Conservation (phyloP, 192 early-diverging fungal species). For the Linnemannia schmuckeri region DNA sequence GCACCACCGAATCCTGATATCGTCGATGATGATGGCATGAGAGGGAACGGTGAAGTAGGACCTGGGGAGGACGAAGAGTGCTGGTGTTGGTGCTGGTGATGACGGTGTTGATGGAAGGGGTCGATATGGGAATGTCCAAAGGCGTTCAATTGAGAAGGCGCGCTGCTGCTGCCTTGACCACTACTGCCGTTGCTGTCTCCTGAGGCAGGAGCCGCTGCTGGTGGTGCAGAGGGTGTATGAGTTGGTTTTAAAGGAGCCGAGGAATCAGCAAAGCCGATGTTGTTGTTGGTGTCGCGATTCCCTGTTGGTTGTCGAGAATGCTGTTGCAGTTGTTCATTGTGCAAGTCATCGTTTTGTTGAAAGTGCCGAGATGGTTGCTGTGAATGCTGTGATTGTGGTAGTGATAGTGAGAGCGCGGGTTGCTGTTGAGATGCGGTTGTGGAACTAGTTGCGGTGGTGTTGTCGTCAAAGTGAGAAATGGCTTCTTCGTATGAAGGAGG, state of each 20-base stretch:
- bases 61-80: not conserved
- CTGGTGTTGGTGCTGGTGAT: not conserved
- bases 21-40: not conserved
- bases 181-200: not conserved
- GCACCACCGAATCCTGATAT: not conserved
- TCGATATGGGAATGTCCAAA: not conserved
- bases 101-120: not conserved
- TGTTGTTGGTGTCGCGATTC: not conserved
- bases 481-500: slow-evolving; percentile 55
- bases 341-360: not conserved
- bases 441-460: not conserved
- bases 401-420: not conserved
- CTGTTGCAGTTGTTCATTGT: not conserved
- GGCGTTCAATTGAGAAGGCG: not conserved
- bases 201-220: not conserved
- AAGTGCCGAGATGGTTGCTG: too few species aligned
- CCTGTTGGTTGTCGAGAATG: slow-evolving; percentile 22
- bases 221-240: not conserved
- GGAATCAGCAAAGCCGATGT: not conserved
- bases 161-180: not conserved
- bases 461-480: slow-evolving; percentile 23
- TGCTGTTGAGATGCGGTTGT: not conserved
- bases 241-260: not conserved
- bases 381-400: not conserved
- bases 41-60: not conserved